Evolutionary conservation across 192 early-diverging fungal genomes (phyloP), one percentile per base, ranked within the genome.

Genomic region (Entomortierella parvispora): DNA sequence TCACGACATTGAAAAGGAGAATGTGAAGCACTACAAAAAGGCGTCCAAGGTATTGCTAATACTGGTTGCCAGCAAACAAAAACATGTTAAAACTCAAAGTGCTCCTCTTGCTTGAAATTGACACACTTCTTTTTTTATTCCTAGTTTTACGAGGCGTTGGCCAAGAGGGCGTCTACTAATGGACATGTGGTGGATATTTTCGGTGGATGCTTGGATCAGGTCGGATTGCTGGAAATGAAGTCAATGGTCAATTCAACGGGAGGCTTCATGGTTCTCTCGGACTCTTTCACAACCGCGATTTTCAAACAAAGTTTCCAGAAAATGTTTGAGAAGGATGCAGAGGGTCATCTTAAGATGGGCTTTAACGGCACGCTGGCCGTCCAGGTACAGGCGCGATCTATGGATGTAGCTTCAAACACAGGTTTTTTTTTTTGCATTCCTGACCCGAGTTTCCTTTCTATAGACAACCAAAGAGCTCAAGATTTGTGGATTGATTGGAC

Each of bases 281-380:
- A 99, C 79, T 94, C 95, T 62, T 99, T 98, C 86, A 94, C 89
- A 49, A 96, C 94, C 18, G 85, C 92, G 29, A 95, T 99, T 48
- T 99, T 99, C 89, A 99, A 98, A 84, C 94, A 98, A 82, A 95
- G 94, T 66, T 98, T 98, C 88, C 92, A 96, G 71, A 88, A 95
- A 40, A 65, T 98, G 43, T 97, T 99, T 82, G 88, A 89, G 68
- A 97, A 97, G 84, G 97, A 99, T 70, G 87, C 75, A n/a, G 87
- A 93, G 58, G 96, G 93, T 8, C 86, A 91, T 60, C 84, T 99
- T 81, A 89, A 92, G 72, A 95, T 98, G 93, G 98, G 93, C 12
- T 99, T 98, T 86, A 99, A 99, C 72, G 98, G 95, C 8, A 94
- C 93, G 10, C 69, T 99, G 33, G 98, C 98, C 81, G 98, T 99